These are phyloP conservation scores for Pleodorina starrii DNA, from an alignment of 139 green algal genomes.

Conservation along the genomic window DNA sequence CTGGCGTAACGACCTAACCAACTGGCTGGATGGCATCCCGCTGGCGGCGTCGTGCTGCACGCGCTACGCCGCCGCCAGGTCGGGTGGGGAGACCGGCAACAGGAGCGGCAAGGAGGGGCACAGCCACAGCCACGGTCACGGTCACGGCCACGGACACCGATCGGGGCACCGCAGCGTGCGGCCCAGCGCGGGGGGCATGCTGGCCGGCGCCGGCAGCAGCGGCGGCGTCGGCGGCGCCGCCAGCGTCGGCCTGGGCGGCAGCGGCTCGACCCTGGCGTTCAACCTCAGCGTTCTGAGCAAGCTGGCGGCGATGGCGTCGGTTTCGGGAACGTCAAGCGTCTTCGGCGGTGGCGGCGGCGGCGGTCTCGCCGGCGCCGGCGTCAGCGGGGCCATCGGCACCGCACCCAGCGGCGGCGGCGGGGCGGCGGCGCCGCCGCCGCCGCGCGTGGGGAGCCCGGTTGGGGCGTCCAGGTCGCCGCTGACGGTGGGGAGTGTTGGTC, in stretches of 20 bases:
- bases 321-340: background rate
- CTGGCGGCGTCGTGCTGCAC: constrained; percentile 32
- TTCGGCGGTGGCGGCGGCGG: background rate
- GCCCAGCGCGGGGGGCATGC: background rate
- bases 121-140: too few species aligned
- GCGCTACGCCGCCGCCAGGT: background rate
- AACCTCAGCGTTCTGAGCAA: background rate
- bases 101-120: background rate
- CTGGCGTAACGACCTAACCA: constrained; percentile 35
- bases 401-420: background rate
- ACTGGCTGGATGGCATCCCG: constrained; percentile 35
- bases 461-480: background rate
- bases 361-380: background rate
- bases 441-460: background rate
- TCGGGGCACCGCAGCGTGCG: background rate
- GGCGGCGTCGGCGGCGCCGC: background rate
- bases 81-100: background rate
- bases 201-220: background rate
- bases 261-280: background rate
- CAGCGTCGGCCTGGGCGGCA: background rate
- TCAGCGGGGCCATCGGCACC: background rate
- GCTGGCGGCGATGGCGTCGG: constrained; percentile 2
- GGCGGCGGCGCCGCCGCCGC: background rate
- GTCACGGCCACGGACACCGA: background rate
- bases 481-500: background rate